phyloP scores from a whole-genome alignment of 192 early-diverging fungal genomes.

The Coemansia sp. region DNA sequence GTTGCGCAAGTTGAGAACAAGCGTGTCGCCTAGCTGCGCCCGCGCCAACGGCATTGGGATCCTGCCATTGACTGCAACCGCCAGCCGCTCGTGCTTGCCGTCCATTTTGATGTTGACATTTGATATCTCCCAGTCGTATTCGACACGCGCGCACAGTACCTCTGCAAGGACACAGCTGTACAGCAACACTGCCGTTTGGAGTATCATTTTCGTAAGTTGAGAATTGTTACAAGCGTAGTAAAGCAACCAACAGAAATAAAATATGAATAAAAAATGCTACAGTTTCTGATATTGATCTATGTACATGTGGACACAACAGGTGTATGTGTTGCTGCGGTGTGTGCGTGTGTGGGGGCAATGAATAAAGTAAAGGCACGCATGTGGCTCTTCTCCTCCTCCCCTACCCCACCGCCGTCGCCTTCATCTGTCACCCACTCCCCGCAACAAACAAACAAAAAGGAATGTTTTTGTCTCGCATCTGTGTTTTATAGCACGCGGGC shows the following conservation, averaged over 20 bases:
- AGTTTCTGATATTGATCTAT: not conserved
- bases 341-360: too few relatives aligned
- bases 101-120: slow-evolving; percentile 62
- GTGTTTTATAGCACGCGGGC: slow-evolving; percentile 23
- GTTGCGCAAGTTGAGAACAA: slow-evolving; percentile 51
- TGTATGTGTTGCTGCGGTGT: too few relatives aligned
- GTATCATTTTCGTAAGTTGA: not conserved
- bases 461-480: not conserved
- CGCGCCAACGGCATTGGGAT: slow-evolving; percentile 55
- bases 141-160: slow-evolving; percentile 22
- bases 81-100: slow-evolving; percentile 57
- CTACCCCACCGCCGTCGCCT: too few relatives aligned
- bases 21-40: slow-evolving; percentile 25
- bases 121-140: slow-evolving; percentile 65
- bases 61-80: slow-evolving; percentile 62
- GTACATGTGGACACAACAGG: not conserved
- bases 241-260: not conserved
- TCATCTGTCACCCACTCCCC: too few relatives aligned
- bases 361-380: too few relatives aligned
- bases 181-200: not conserved
- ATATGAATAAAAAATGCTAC: not conserved
- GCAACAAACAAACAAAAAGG: not conserved
- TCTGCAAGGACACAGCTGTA: not conserved
- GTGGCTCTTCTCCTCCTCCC: too few relatives aligned
- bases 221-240: not conserved